A percentile compares a stretch with the other conserved stretches of the same genome.
Conservation (phyloP, 1,284 basidiomycete species). For the Naganishia sp. region DNA sequence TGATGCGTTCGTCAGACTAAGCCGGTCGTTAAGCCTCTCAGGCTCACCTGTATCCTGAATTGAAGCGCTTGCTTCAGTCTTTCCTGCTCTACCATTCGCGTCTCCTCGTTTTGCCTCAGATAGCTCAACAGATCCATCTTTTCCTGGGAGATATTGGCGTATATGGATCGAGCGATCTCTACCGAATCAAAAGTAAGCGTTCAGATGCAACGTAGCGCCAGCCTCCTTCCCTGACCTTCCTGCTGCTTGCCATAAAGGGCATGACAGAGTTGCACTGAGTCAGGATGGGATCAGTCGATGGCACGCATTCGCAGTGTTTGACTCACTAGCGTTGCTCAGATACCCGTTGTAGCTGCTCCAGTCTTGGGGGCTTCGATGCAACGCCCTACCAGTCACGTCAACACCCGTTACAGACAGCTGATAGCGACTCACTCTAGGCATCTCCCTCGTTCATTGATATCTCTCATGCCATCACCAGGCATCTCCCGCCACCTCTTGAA, state of each 20-base stretch:
- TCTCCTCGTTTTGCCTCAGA: constrained; percentile 32
- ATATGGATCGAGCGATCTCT: constrained; percentile 42
- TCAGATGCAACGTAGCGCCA: too few relatives aligned
- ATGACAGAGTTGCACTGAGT: constrained; percentile 46
- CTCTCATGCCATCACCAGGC: constrained; percentile 5
- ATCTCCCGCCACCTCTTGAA: neutral
- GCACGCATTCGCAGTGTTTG: too few relatives aligned
- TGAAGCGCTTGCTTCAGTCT: neutral
- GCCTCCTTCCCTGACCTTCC: constrained; percentile 35
- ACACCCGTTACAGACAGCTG: neutral
- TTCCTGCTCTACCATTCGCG: constrained; percentile 22
- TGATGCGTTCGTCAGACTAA: neutral
- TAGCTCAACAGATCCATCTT: constrained; percentile 41
- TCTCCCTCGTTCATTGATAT: constrained; percentile 23
- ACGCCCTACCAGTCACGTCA: constrained; percentile 37
- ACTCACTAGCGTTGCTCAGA: constrained; percentile 49
- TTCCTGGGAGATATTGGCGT: constrained; percentile 42
- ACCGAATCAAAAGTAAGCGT: neutral
- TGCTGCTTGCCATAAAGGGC: constrained; percentile 40
- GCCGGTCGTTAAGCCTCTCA: neutral
- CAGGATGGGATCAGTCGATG: too few relatives aligned
- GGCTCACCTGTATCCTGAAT: constrained; percentile 25
- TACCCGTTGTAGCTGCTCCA: constrained; percentile 52
- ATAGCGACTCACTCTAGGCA: constrained; percentile 42
- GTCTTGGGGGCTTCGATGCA: constrained; percentile 53